Conservation (phyloP, 2,329 filamentous ascomycete species). For the Daldinia sp. region DNA sequence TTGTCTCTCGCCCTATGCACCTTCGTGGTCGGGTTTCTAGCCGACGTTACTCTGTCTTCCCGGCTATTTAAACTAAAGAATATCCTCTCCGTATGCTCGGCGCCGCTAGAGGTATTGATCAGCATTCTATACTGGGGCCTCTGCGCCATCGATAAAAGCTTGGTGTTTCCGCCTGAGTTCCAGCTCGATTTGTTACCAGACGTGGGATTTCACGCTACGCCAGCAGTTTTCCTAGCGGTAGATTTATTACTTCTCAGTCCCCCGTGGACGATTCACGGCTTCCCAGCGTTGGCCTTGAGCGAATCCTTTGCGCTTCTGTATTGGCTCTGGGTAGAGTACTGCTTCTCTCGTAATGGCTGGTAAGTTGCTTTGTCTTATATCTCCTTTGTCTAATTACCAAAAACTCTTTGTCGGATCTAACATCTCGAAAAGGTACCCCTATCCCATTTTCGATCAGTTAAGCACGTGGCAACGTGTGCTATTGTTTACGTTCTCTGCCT, state of each 20-base stretch:
- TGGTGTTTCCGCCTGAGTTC: constrained; percentile 64
- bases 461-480: constrained; percentile 69
- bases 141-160: constrained; percentile 60
- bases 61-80: constrained; percentile 74
- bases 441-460: constrained; percentile 80
- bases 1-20: constrained; percentile 67
- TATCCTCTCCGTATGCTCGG: constrained; percentile 67
- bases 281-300: constrained; percentile 67
- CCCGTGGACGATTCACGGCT: constrained; percentile 71
- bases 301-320: constrained; percentile 70
- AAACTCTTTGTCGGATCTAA: constrained; percentile 14
- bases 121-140: constrained; percentile 78
- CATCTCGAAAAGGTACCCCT: constrained; percentile 71
- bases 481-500: constrained; percentile 74
- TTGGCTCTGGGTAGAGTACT: constrained; percentile 81
- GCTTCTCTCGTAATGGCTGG: constrained; percentile 72
- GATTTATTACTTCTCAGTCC: constrained; percentile 76
- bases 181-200: constrained; percentile 65
- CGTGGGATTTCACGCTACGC: constrained; percentile 71
- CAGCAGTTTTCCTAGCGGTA: constrained; percentile 68
- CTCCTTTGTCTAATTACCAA: neutral
- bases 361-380: constrained; percentile 48
- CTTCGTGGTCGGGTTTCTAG: constrained; percentile 68
- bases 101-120: constrained; percentile 76
- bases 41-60: constrained; percentile 68